Percentiles rank a stretch among this genome's conserved stretches.
phyloP scores from a whole-genome alignment of 768 basidiomycete species.

The Naematelia aurantialba region DNA sequence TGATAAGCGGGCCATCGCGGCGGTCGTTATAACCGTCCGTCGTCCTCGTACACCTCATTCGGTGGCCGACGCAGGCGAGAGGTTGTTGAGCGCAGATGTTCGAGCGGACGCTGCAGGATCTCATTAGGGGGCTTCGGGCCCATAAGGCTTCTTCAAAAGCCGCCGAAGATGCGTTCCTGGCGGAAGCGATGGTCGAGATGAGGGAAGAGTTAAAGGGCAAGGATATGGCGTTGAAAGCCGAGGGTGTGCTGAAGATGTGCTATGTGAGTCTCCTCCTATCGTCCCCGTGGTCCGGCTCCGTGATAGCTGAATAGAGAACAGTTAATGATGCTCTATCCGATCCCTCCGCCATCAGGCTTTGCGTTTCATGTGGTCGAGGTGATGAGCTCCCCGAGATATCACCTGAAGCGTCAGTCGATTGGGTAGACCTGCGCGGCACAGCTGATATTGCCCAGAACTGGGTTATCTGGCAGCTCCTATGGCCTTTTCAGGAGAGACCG shows the following conservation, averaged over 20 bases:
- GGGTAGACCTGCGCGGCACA: not conserved
- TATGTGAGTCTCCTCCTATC: constrained; percentile 66
- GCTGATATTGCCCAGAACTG: constrained; percentile 55
- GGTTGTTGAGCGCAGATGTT: constrained; percentile 60
- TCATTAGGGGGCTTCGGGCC: constrained; percentile 89
- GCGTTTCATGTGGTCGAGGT: constrained; percentile 96
- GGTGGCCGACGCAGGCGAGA: too few species aligned
- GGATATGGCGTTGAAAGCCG: constrained; percentile 96
- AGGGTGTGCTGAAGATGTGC: constrained; percentile 88
- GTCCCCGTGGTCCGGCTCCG: not conserved
- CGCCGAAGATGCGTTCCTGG: constrained; percentile 65
- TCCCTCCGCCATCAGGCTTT: constrained; percentile 88
- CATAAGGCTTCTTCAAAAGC: constrained; percentile 92
- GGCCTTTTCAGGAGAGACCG: constrained; percentile 89
- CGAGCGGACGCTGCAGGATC: constrained; percentile 92
- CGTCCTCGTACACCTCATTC: too few species aligned
- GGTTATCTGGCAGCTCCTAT: constrained; percentile 91
- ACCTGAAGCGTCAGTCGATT: constrained; percentile 65
- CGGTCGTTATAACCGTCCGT: too few species aligned
- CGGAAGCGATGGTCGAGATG: constrained; percentile 64
- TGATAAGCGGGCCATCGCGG: not conserved
- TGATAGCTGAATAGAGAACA: constrained; percentile 49
- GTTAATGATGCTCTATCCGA: constrained; percentile 88
- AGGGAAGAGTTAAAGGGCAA: constrained; percentile 82
- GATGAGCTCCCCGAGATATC: constrained; percentile 88